Base-by-base conservation (phyloP, 1,284 basidiomycete species). In the Ceratobasidium sp. region DNA sequence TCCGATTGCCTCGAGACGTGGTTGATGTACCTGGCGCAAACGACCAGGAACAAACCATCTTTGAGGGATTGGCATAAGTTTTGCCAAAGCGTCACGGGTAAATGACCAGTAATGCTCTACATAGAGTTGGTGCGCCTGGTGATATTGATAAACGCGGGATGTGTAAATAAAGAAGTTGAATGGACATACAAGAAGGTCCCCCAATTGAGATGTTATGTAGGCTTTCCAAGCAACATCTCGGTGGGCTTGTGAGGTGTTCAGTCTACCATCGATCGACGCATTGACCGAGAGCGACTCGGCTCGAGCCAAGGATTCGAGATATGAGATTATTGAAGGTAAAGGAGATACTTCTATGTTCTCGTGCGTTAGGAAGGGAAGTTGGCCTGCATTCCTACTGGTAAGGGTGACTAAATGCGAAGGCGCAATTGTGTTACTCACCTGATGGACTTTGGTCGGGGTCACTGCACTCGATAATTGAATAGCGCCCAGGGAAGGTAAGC, bases 381-480 rank as follows among this genome's bases (percentile, higher is more conserved):
- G 89, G 19, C 93, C 92, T 93, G 75, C 24, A 33, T 41, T 31
- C n/a, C 29, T 1, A 22, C 44, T 14, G 11, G 59, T 69, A 36
- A 59, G 76, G 29, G 0, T 9, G 24, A 45, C 15, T 14, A 22
- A 22, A 45, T 5, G 27, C 5, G 6, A n/a, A 14, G 6, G 3
- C 14, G 31, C 19, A 31, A 27, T 41, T 63, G 22, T 2, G 17
- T 71, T 24, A n/a, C 88, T 81, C 81, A 91, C 93, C 93, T 79
- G 85, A 89, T n/a, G 92, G 91, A 75, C 92, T 93, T n/a, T 86
- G 76, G 82, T 93, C 91, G 7, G 91, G 89, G 80, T 92, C 89
- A 17, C 86, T 85, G 78, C 87, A 90, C 81, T 90, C 87, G 50
- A 84, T 83, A 41, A 94, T 81, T 19, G 82, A 81, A 81, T 91